Base-by-base conservation (phyloP, 1,284 basidiomycete species). In the Tilletia indica region DNA sequence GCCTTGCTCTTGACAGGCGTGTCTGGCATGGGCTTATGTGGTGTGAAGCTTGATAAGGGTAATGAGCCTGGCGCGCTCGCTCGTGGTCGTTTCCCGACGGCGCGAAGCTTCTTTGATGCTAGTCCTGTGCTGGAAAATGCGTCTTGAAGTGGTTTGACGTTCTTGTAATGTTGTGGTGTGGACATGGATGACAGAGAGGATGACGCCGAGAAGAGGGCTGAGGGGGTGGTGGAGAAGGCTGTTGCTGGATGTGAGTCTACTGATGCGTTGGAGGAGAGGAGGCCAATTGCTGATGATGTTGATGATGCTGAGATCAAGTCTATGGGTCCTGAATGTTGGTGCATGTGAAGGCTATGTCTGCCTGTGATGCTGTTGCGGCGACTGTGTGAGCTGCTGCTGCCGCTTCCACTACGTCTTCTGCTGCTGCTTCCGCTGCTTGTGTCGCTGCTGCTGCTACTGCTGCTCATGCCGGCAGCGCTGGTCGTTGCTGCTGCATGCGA, bases 51-150 rank as follows among this genome's bases (percentile, higher is more conserved):
- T 14, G 45, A 49, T 39, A 47, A 45, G 14, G 45, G 47, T 19
- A 49, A 16, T 6, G 61, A 36, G 34, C 61, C 61, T 14, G 61
- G 61, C 31, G 61, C 61, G 34, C 61, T 64, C 14, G 61, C 61
- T 14, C 61, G 12, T 4, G 61, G 61, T 31, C 45, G 42, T 48
- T 67, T 67, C n/a, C 66, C 66, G 3, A 47, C 21, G 25, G 16
- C 42, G 16, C 61, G 61, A 34, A 21, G 9, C 16, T 8, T 75
- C 71, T 86, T 86, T 38, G 82, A 84, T 42, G 86, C 81, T 47
- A 86, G 81, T 0, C 86, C 86, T 3, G 85, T 85, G 47, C 83
- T 85, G 76, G 83, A 79, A 79, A 86, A 86, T 3, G 85, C 85
- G 4, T 85, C 83, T 68, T 85, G 85, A 4, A 86, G 76, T 0